phyloP scores from a whole-genome alignment of 257 asterid genomes.

The Ballota nigra region DNA sequence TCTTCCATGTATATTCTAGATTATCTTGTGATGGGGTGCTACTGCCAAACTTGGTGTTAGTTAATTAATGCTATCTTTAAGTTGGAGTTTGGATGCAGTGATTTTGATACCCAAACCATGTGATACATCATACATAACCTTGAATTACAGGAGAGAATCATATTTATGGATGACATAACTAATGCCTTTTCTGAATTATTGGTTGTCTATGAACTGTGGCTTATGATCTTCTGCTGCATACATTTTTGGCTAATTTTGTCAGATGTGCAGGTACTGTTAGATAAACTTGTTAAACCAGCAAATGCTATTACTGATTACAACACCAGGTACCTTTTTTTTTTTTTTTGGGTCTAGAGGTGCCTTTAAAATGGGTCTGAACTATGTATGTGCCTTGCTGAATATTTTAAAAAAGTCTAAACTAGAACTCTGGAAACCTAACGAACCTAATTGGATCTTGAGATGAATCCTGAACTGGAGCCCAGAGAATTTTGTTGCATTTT shows the following conservation, averaged over 20 bases:
- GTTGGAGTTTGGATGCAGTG: not conserved
- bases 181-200: slow-evolving; percentile 10
- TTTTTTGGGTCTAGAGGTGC: not conserved
- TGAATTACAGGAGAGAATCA: not conserved
- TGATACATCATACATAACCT: not conserved
- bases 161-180: not conserved
- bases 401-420: not conserved
- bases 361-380: not conserved
- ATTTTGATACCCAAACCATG: slow-evolving; percentile 2
- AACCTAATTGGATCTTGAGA: not conserved
- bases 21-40: not conserved
- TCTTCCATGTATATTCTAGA: not conserved
- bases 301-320: slow-evolving; percentile 88
- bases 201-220: not conserved
- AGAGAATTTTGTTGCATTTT: not conserved
- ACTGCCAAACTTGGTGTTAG: not conserved
- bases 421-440: not conserved
- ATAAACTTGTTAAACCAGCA: slow-evolving; percentile 87
- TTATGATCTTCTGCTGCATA: not conserved
- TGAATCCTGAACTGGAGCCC: not conserved
- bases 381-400: slow-evolving; percentile 6
- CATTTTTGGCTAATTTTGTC: slow-evolving; percentile 30
- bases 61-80: not conserved
- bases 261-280: slow-evolving; percentile 75
- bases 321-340: slow-evolving; percentile 63